These are phyloP conservation scores for Malassezia slooffiae DNA, from an alignment of 1,284 basidiomycete species.

Conservation along the genomic window DNA sequence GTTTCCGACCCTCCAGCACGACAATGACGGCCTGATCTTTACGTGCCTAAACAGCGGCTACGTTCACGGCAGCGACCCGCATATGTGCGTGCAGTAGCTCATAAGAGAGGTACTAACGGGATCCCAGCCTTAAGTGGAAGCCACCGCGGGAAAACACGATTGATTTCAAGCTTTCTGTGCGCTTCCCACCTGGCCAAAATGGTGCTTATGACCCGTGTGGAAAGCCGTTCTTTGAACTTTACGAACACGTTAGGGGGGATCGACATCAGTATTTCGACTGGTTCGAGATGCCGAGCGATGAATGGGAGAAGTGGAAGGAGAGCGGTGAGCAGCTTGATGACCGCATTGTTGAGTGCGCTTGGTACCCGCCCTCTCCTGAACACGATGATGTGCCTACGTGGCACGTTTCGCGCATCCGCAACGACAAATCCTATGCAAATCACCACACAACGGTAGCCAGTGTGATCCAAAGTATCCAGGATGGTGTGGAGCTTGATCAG, in stretches of 20 bases:
- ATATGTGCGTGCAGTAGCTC: too few species aligned
- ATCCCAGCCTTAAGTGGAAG: slow-evolving; percentile 99
- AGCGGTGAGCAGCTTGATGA: slow-evolving; percentile 81
- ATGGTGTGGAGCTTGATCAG: slow-evolving; percentile 39
- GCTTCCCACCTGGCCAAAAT: slow-evolving; percentile 73
- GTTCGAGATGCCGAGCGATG: slow-evolving; percentile 72
- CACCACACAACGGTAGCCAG: slow-evolving; percentile 35
- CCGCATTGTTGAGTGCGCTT: slow-evolving; percentile 73
- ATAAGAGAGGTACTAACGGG: too few species aligned
- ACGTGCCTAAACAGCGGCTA: slow-evolving; percentile 80
- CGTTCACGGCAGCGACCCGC: slow-evolving; percentile 73
- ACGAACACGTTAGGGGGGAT: slow-evolving; percentile 55
- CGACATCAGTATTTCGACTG: slow-evolving; percentile 75
- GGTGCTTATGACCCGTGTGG: too few species aligned
- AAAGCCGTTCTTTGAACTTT: slow-evolving; percentile 75
- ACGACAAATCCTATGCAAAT: slow-evolving; percentile 43
- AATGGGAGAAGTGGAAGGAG: slow-evolving; percentile 85
- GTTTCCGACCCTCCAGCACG: slow-evolving; percentile 80
- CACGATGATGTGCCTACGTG: slow-evolving; percentile 22
- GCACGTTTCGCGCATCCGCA: slow-evolving; percentile 38
- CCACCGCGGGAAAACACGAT: slow-evolving; percentile 95
- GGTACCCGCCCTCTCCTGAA: slow-evolving; percentile 6
- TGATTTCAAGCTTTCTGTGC: slow-evolving; percentile 86
- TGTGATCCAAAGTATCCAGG: slow-evolving; percentile 35
- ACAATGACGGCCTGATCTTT: slow-evolving; percentile 92